Conservation (phyloP, 1,284 basidiomycete species). For the Rhodotorula glutinis region DNA sequence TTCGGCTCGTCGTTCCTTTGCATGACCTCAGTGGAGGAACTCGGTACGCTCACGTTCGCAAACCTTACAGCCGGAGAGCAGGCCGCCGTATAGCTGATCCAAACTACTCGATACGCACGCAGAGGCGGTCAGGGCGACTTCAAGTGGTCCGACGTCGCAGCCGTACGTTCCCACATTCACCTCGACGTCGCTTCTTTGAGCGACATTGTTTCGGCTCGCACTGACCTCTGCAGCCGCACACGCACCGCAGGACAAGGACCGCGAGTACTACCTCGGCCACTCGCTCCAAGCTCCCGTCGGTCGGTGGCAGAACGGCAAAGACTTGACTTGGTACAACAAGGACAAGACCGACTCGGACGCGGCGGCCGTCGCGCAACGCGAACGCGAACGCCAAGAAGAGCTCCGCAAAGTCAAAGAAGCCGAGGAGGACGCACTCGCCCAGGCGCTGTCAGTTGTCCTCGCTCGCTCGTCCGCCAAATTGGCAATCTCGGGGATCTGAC, state of each 20-base stretch:
- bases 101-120: neutral
- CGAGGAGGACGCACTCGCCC: slow-evolving; percentile 42
- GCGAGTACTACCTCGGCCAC: slow-evolving; percentile 43
- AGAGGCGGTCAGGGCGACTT: slow-evolving; percentile 41
- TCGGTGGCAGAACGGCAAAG: slow-evolving; percentile 39
- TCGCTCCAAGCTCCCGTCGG: slow-evolving; percentile 40
- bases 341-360: slow-evolving; percentile 20
- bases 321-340: slow-evolving; percentile 43
- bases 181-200: too few species aligned
- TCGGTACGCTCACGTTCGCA: neutral
- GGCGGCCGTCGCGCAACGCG: slow-evolving; percentile 11
- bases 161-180: slow-evolving; percentile 21
- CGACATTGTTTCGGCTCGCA: neutral
- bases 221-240: neutral
- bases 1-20: neutral
- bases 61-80: too few species aligned
- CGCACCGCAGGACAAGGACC: slow-evolving; percentile 33
- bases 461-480: too few species aligned
- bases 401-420: slow-evolving; percentile 39
- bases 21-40: slow-evolving; percentile 27
- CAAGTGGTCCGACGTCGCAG: slow-evolving; percentile 37
- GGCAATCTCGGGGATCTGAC: neutral
- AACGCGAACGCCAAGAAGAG: slow-evolving; percentile 31
- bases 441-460: slow-evolving; percentile 36
- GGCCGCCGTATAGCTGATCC: too few species aligned